Evolutionary conservation across 106 monocot species (phyloP), one percentile per base, ranked within the genome.

Genomic region (Allium fistulosum): DNA sequence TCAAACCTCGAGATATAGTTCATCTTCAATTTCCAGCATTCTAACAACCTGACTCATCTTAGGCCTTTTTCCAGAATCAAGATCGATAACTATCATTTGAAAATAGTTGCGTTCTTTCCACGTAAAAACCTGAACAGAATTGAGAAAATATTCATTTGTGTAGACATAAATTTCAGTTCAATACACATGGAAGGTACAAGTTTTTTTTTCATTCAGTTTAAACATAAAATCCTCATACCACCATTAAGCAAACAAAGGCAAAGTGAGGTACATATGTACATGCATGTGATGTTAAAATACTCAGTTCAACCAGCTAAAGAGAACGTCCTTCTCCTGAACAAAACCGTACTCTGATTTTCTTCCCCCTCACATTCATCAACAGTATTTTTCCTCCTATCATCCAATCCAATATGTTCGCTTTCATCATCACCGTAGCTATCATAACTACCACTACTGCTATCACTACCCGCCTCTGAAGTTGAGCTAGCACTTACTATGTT

Each of bases 231-330:
- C 37, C 37, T 37, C 37, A 37, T 5, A 37, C 37, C 5, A 37
- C 37, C 0, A 4, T 37, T 2, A 37, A 37, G 37, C 37, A 37
- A 22, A 37, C 37, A 37, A 37, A 37, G 53, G 53, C 15, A 15
- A 55, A 53, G 52, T 10, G 17, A 59, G 9, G 17, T 47, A 68
- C 13, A 55, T 68, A 74, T 49, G n/a, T 74, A 66, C 74, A 66
- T 49, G 58, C 58, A 10, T 58, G 57, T 57, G 58, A n/a, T 27
- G 63, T 61, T 59, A 58, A n/a, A 49, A 17, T 71, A 17, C 61
- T 17, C 27, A 66, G 69, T 58, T 74, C 80, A 82, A 67, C 73
- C 76, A 65, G 82, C 79, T 53, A 81, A 79, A 77, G 86, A 86
- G 15, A 73, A 14, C 2, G 79, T 77, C 57, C 79, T 83, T 69